Conservation (phyloP, 192 early-diverging fungal genomes). For the Backusella tuberculispora region DNA sequence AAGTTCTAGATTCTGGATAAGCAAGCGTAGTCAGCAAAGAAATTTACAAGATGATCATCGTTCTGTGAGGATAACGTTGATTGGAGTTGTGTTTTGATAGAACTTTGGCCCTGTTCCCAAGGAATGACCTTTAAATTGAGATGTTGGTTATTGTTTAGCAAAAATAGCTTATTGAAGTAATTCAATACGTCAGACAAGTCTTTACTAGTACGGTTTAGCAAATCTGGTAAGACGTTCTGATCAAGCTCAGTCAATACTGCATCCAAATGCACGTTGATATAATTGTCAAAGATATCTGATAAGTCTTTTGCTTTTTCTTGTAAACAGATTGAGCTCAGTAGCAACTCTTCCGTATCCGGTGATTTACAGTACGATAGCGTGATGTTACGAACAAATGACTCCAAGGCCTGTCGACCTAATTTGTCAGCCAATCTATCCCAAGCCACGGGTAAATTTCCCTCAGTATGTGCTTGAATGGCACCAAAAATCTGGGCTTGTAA, state of each 20-base stretch:
- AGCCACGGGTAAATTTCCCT: slow-evolving; percentile 23
- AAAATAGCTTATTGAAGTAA: slow-evolving; percentile 24
- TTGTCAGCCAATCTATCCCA: slow-evolving; percentile 29
- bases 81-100: background rate
- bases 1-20: slow-evolving; percentile 17
- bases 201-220: slow-evolving; percentile 18
- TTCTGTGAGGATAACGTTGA: background rate
- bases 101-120: slow-evolving; percentile 1
- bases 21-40: slow-evolving; percentile 8
- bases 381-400: slow-evolving; percentile 14
- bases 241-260: slow-evolving; percentile 8
- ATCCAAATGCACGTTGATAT: slow-evolving; percentile 16
- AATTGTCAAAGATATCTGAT: slow-evolving; percentile 18
- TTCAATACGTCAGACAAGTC: slow-evolving; percentile 23
- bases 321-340: slow-evolving; percentile 19
- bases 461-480: slow-evolving; percentile 31
- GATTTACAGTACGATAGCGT: background rate
- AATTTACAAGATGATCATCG: slow-evolving; percentile 12
- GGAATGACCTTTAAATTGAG: background rate
- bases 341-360: background rate
- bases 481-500: slow-evolving; percentile 27
- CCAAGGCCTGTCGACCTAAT: slow-evolving; percentile 27
- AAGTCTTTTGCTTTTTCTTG: slow-evolving; percentile 22
- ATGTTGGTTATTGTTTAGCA: background rate
- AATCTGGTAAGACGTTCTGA: slow-evolving; percentile 11